Evolutionary conservation across 805 yeast genomes (phyloP).

Genomic region (Nakazawaea wickerhamii): DNA sequence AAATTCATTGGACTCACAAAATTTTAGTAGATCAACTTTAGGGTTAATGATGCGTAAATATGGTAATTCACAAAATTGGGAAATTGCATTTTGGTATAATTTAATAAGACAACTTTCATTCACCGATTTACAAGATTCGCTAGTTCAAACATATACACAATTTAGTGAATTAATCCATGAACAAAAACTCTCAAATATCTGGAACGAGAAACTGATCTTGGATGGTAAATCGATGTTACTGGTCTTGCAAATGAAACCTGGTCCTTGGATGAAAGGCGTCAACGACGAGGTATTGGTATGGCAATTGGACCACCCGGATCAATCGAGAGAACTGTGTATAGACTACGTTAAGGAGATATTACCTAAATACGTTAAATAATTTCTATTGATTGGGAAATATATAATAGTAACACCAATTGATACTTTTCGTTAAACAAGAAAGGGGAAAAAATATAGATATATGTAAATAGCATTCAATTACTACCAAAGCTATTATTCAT

Average conservation of each 20-base stretch:
- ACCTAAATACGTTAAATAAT: slow-evolving; percentile 1
- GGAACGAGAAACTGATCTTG: slow-evolving; percentile 52
- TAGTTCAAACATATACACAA: slow-evolving; percentile 16
- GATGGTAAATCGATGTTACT: slow-evolving; percentile 69
- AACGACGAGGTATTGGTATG: slow-evolving; percentile 55
- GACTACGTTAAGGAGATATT: slow-evolving; percentile 27
- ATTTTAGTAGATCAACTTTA: slow-evolving; percentile 44
- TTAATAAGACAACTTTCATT: slow-evolving; percentile 18
- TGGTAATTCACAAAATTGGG: slow-evolving; percentile 45
- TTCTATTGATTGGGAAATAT: slow-evolving; percentile 3
- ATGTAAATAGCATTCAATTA: no score
- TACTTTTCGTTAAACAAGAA: not conserved
- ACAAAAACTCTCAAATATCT: not conserved
- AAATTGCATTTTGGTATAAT: slow-evolving; percentile 33
- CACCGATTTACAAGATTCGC: slow-evolving; percentile 13
- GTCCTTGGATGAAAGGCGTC: slow-evolving; percentile 75
- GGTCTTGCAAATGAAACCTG: slow-evolving; percentile 57
- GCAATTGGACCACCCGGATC: slow-evolving; percentile 73
- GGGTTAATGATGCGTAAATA: slow-evolving; percentile 55
- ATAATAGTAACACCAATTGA: no score
- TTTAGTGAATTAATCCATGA: slow-evolving; percentile 26
- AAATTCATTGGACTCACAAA: slow-evolving; percentile 16
- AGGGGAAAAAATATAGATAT: not conserved
- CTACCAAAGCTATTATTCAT: not conserved
- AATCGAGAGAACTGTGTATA: slow-evolving; percentile 49